Conservation (phyloP, 1,284 basidiomycete species). For the Amylostereum areolatum region DNA sequence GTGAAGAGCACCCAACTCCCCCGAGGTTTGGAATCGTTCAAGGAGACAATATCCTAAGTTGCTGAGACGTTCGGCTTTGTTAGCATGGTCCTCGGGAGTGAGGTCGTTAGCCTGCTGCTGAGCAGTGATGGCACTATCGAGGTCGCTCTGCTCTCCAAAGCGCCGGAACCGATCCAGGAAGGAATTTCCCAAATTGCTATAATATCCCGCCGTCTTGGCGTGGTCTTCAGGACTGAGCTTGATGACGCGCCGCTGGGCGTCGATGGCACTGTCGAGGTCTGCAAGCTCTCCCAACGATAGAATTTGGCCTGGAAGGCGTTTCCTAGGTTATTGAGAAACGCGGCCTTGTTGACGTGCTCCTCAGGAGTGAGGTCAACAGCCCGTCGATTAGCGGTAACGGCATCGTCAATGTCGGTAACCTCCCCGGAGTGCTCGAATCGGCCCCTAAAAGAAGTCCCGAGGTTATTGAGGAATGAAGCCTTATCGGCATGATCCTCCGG, state of each 20-base stretch:
- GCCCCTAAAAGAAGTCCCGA: background rate
- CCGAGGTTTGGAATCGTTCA: constrained; percentile 13
- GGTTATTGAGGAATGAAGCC: background rate
- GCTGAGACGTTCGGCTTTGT: constrained; percentile 10
- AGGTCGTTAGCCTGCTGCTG: background rate
- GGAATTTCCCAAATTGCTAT: background rate
- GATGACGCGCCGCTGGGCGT: too few species aligned
- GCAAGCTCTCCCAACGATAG: too few species aligned
- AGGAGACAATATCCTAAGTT: constrained; percentile 1
- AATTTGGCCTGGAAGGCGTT: too few species aligned
- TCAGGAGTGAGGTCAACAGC: background rate
- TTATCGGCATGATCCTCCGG: background rate
- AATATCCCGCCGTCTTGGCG: background rate
- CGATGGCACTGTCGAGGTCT: too few species aligned
- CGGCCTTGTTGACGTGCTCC: background rate
- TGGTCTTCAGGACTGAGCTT: background rate
- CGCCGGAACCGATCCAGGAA: background rate
- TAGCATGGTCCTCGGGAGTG: background rate
- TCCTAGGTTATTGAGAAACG: background rate
- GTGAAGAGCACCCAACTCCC: constrained; percentile 17
- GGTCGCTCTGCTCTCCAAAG: background rate
- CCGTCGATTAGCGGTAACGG: background rate
- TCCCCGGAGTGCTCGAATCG: background rate
- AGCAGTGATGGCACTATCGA: background rate
- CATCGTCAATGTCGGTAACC: background rate